These are phyloP conservation scores for Coemansia sp. DNA, from an alignment of 192 early-diverging fungal species.

Conservation along the genomic window DNA sequence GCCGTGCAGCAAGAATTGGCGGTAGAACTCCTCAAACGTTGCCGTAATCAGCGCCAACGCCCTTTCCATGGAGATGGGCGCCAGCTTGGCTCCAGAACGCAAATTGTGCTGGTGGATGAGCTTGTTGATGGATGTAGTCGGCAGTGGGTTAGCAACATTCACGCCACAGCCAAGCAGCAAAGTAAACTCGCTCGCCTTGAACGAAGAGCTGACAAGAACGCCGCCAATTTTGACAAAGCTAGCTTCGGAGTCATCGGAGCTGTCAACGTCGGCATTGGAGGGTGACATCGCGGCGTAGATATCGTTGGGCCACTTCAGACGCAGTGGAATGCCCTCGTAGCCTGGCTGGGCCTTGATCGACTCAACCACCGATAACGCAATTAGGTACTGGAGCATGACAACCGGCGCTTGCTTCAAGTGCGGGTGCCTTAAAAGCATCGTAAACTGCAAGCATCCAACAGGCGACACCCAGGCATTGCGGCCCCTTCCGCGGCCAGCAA, in stretches of 20 bases:
- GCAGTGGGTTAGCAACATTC: conserved; percentile 80
- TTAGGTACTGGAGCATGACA: conserved; percentile 94
- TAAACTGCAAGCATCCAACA: conserved; percentile 85
- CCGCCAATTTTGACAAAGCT: conserved; percentile 82
- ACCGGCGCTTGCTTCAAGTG: conserved; percentile 59
- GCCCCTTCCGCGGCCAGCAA: conserved; percentile 87
- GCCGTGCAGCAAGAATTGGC: conserved; percentile 63
- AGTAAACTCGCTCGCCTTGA: conserved; percentile 65
- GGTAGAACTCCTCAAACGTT: conserved; percentile 76
- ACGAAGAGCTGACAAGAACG: conserved; percentile 82
- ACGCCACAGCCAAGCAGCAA: conserved; percentile 86
- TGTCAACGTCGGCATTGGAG: conserved; percentile 13
- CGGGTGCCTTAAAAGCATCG: conserved; percentile 73
- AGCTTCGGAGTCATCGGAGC: conserved; percentile 18
- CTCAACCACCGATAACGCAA: conserved; percentile 80
- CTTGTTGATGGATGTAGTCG: conserved; percentile 85
- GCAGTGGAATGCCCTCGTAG: conserved; percentile 77
- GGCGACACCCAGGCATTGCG: conserved; percentile 95
- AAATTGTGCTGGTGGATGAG: conserved; percentile 64
- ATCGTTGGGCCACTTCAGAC: conserved; percentile 98
- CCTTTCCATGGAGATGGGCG: conserved; percentile 35
- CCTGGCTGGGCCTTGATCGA: conserved; percentile 65
- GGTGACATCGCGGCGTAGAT: conserved; percentile 68
- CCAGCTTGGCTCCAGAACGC: conserved; percentile 44
- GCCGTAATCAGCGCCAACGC: conserved; percentile 59